Evolutionary conservation across 2,329 filamentous ascomycete genomes (phyloP).

Genomic region (Taxawa tesnikishii): DNA sequence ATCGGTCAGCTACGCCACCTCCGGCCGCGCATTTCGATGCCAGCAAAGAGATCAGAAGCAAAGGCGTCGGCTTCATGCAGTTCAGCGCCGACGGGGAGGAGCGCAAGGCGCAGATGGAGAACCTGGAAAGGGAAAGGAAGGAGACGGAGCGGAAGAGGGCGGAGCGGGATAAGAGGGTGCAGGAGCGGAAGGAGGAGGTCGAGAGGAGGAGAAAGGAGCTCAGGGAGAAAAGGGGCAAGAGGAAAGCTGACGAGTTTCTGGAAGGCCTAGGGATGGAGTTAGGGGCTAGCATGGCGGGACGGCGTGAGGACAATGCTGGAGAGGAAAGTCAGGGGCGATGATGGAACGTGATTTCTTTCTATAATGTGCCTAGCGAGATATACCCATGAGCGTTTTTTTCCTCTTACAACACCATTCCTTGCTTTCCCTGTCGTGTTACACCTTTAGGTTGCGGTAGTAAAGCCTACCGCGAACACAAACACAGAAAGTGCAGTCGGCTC

Average conservation of each 20-base stretch:
- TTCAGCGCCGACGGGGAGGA: slow-evolving; percentile 67
- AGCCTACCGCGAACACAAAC: too few relatives aligned
- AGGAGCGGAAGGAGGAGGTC: slow-evolving; percentile 48
- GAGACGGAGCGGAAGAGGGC: slow-evolving; percentile 55
- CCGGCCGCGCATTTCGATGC: slow-evolving; percentile 77
- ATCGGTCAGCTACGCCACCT: slow-evolving; percentile 70
- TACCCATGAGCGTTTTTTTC: too few relatives aligned
- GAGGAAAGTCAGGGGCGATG: too few relatives aligned
- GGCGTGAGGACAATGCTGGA: slow-evolving; percentile 1
- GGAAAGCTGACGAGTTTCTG: slow-evolving; percentile 62
- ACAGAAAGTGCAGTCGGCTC: too few relatives aligned
- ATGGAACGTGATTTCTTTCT: too few relatives aligned
- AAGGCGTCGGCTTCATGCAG: slow-evolving; percentile 83
- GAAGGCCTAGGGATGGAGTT: slow-evolving; percentile 38
- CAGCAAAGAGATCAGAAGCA: slow-evolving; percentile 67
- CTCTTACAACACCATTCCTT: too few relatives aligned
- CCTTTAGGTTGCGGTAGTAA: too few relatives aligned
- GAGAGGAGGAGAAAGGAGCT: slow-evolving; percentile 42
- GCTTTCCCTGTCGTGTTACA: too few relatives aligned
- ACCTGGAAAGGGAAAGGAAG: slow-evolving; percentile 52
- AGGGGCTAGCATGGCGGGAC: slow-evolving; percentile 12
- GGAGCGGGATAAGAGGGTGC: slow-evolving; percentile 44
- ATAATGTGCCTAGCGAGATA: too few relatives aligned
- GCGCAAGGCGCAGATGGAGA: slow-evolving; percentile 62
- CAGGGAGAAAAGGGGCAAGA: slow-evolving; percentile 45